Base-by-base conservation (phyloP, 192 early-diverging fungal genomes). In the Backusella psychrophila region DNA sequence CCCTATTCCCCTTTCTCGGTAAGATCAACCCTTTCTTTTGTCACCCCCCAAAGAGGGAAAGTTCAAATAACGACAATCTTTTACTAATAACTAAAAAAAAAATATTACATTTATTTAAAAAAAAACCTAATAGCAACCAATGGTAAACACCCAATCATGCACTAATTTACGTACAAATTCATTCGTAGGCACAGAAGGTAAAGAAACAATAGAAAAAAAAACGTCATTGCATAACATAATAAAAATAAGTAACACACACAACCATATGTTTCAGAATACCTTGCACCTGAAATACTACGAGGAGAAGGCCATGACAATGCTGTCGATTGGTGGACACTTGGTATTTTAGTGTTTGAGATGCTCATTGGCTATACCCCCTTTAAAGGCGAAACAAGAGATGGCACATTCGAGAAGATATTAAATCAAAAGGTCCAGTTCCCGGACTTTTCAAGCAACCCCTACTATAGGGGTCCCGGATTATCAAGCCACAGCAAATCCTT, bases 341-440 rank as follows among this genome's bases (percentile, higher is more conserved):
- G 91, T 21, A 89, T 93, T 15, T 78, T 93, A 11, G 75, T 93
- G 1, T 93, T 87, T 74, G 91, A 93, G 74, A 91, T 93, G 91
- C 83, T 93, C 73, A 71, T 77, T 83, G 88, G 88, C 0, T 88
- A 80, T 31, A 93, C 90, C 0, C 91, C 91, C 1, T 93, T 93
- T 82, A 91, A 91, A 75, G 91, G 91, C 69, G 34, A 66, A 15
- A 86, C 84, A 36, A 80, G 91, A 12, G 90, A 90, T 73, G 74
- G 46, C 9, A 93, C 91, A 8, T 93, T 93, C 72, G 78, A 88
- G 71, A 93, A 93, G 78, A 93, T 99, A 66, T 78, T 99, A 23
- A 85, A 92, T 73, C 90, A 90, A 12, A 95, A 96, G 1, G 89
- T 95, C 36, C 71, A 78, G 12, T 99, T 99, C 73, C 94, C 92